A percentile compares a stretch with the other conserved stretches of the same genome.
Evolutionary conservation across 2,329 filamentous ascomycete genomes (phyloP).

Genomic region (Didymella glomerata): DNA sequence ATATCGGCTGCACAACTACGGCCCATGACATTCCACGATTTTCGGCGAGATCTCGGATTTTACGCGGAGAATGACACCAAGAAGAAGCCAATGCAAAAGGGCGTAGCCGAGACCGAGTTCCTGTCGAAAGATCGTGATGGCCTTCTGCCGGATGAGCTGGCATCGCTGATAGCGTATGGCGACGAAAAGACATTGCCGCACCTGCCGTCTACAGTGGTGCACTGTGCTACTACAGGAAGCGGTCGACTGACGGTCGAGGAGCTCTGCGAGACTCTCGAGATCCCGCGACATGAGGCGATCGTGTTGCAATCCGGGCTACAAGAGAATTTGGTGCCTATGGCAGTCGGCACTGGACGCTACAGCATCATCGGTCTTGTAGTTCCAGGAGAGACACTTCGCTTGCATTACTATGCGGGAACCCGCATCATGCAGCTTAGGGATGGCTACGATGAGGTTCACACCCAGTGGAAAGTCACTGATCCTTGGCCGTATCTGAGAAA

Average conservation of each 20-base stretch:
- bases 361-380: constrained; percentile 78
- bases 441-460: constrained; percentile 39
- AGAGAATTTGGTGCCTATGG: constrained; percentile 50
- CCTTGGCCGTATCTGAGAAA: constrained; percentile 54
- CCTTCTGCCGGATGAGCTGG: constrained; percentile 34
- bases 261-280: constrained; percentile 49
- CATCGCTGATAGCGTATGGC: constrained; percentile 39
- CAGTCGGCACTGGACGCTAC: constrained; percentile 66
- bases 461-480: constrained; percentile 37
- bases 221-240: constrained; percentile 47
- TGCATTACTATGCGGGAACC: constrained; percentile 46
- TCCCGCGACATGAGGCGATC: constrained; percentile 50
- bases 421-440: constrained; percentile 41
- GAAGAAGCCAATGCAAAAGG: constrained; percentile 15
- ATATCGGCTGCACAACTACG: constrained; percentile 23
- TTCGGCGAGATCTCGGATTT: constrained; percentile 30
- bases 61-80: constrained; percentile 18
- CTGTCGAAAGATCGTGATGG: constrained; percentile 22
- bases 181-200: constrained; percentile 34
- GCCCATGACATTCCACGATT: constrained; percentile 32
- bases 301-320: constrained; percentile 60
- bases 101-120: constrained; percentile 7
- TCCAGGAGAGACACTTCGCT: constrained; percentile 56
- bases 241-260: constrained; percentile 48
- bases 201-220: constrained; percentile 41